Evolutionary conservation across 306 rosid genomes (phyloP).

Genomic region (Leucaena leucocephala): DNA sequence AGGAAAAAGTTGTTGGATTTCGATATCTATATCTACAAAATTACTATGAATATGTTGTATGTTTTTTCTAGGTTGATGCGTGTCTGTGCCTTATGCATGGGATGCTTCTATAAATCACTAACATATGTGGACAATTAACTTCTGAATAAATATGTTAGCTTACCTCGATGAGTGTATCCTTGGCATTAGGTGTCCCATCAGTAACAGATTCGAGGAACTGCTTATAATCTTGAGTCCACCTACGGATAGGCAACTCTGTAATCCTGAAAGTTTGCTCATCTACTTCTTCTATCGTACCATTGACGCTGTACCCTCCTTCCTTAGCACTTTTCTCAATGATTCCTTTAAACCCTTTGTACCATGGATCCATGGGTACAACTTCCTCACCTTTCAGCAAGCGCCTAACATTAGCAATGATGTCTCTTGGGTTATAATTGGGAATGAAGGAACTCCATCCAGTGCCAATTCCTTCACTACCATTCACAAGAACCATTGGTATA

Average conservation of each 20-base stretch:
- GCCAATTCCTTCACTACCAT: conserved; percentile 97
- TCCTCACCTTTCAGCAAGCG: conserved; percentile 61
- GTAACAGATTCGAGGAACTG: conserved; percentile 79
- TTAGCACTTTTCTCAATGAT: conserved; percentile 66
- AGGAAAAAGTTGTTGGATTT: background rate
- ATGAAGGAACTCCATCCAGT: conserved; percentile 92
- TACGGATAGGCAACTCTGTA: conserved; percentile 75
- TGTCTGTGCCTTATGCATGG: background rate
- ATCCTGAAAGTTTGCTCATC: conserved; percentile 67
- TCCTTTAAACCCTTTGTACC: conserved; percentile 91
- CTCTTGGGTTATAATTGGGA: conserved; percentile 94
- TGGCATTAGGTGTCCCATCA: conserved; percentile 66
- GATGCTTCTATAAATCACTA: background rate
- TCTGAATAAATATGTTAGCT: background rate
- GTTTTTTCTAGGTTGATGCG: background rate
- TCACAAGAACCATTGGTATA: conserved; percentile 87
- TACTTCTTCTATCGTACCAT: conserved; percentile 67
- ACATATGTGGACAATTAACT: background rate
- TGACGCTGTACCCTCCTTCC: conserved; percentile 68
- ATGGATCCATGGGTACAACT: conserved; percentile 92
- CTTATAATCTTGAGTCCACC: conserved; percentile 96
- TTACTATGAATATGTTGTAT: background rate
- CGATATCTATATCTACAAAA: too few species aligned
- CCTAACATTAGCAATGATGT: conserved; percentile 76
- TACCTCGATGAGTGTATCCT: conserved; percentile 87